Percentiles rank a stretch among this genome's conserved stretches.
phyloP scores from a whole-genome alignment of 257 asterid species.

The Cordia subcordata region DNA sequence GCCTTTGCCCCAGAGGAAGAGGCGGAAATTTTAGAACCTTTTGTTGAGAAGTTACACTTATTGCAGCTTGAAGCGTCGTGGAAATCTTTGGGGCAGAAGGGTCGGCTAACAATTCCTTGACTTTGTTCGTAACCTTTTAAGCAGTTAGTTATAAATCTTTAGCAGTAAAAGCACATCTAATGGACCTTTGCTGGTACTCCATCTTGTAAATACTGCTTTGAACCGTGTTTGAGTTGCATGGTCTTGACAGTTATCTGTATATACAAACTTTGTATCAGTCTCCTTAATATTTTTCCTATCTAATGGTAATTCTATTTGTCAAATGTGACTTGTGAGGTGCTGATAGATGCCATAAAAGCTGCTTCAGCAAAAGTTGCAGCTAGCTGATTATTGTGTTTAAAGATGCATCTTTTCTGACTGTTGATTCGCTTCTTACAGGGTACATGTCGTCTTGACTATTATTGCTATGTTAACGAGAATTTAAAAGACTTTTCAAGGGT shows the following conservation, averaged over 20 bases:
- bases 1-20: conserved; percentile 96
- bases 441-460: too few relatives aligned
- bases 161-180: not conserved
- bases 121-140: conserved; percentile 5
- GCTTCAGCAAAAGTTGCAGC: too few relatives aligned
- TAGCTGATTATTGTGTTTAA: too few relatives aligned
- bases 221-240: conserved; percentile 7
- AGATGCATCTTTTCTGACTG: too few relatives aligned
- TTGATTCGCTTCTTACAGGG: too few relatives aligned
- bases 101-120: conserved; percentile 46
- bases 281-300: too few relatives aligned
- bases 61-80: conserved; percentile 63
- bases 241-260: not conserved
- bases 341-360: too few relatives aligned
- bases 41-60: conserved; percentile 75
- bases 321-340: too few relatives aligned
- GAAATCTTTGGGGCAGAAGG: conserved; percentile 54
- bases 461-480: too few relatives aligned
- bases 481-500: too few relatives aligned
- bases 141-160: not conserved
- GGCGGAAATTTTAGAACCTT: conserved; percentile 61
- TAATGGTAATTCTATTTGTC: too few relatives aligned
- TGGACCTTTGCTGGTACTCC: not conserved
- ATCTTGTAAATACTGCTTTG: not conserved
- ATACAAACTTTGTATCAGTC: not conserved